Evolutionary conservation across 108 stramenopile species (phyloP).

Genomic region (Skeletonema menzelii): DNA sequence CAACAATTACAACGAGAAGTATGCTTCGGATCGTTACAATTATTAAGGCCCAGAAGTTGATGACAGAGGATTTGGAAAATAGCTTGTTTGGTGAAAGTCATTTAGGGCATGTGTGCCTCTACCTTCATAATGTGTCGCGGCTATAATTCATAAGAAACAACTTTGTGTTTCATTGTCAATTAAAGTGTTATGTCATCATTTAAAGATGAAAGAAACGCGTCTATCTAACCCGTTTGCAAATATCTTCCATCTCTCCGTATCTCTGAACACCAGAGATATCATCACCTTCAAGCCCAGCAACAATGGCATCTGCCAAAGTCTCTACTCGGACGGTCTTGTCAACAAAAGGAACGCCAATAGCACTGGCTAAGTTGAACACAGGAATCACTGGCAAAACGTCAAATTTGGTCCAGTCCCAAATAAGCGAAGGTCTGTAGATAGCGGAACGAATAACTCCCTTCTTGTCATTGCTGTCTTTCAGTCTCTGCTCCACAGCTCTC

Average conservation of each 20-base stretch:
- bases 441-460: constrained; percentile 55
- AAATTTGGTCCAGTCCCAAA: constrained; percentile 81
- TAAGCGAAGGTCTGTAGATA: constrained; percentile 74
- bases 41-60: constrained; percentile 11
- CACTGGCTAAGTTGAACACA: constrained; percentile 70
- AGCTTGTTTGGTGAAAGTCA: not conserved
- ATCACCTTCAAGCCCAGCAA: constrained; percentile 53
- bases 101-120: not conserved
- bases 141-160: constrained; percentile 3
- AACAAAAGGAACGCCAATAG: constrained; percentile 80
- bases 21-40: constrained; percentile 41
- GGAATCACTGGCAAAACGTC: constrained; percentile 68
- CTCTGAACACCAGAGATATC: constrained; percentile 52
- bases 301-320: constrained; percentile 79
- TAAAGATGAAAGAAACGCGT: not conserved
- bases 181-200: not conserved
- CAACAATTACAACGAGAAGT: constrained; percentile 29
- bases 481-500: constrained; percentile 66
- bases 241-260: constrained; percentile 50
- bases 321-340: constrained; percentile 82
- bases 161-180: not conserved
- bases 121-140: not conserved
- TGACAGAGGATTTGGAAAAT: not conserved
- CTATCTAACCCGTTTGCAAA: constrained; percentile 39
- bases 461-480: constrained; percentile 32